phyloP scores from a whole-genome alignment of 345 rosid genomes.

The Stellera chamaejasme region DNA sequence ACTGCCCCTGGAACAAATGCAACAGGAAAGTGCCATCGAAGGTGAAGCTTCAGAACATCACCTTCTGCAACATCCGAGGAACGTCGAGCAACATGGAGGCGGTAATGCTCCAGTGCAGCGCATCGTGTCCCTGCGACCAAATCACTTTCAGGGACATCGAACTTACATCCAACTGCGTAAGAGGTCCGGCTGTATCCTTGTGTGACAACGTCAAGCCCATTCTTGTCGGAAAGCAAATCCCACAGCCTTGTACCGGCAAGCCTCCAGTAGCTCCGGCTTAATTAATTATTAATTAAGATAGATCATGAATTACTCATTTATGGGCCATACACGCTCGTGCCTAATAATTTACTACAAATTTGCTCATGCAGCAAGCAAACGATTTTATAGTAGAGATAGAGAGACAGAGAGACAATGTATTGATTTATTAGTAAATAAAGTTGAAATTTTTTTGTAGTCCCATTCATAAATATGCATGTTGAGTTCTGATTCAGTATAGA shows the following conservation, averaged over 20 bases:
- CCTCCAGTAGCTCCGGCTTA: neutral
- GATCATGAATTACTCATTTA: no score
- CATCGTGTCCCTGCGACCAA: conserved; percentile 24
- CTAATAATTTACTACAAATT: no score
- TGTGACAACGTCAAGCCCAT: conserved; percentile 34
- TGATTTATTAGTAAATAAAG: no score
- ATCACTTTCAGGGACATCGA: conserved; percentile 31
- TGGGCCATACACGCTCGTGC: no score
- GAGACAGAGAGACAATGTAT: no score
- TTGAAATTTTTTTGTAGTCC: no score
- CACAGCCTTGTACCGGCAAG: conserved; percentile 20
- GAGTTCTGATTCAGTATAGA: no score
- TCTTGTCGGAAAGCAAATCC: conserved; percentile 19
- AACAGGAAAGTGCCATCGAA: conserved; percentile 20
- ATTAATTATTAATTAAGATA: no score
- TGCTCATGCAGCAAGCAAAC: no score
- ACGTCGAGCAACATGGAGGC: conserved; percentile 31
- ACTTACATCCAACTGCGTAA: conserved; percentile 15
- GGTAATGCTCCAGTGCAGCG: conserved; percentile 40
- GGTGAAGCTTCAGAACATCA: conserved; percentile 30
- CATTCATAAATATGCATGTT: no score
- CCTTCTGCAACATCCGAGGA: conserved; percentile 39
- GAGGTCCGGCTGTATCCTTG: conserved; percentile 14
- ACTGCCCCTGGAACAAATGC: conserved; percentile 29
- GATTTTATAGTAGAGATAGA: no score